Evolutionary conservation across 257 asterid species (phyloP), one percentile per base, ranked within the genome.

Genomic region (Salvia rosmarinus): DNA sequence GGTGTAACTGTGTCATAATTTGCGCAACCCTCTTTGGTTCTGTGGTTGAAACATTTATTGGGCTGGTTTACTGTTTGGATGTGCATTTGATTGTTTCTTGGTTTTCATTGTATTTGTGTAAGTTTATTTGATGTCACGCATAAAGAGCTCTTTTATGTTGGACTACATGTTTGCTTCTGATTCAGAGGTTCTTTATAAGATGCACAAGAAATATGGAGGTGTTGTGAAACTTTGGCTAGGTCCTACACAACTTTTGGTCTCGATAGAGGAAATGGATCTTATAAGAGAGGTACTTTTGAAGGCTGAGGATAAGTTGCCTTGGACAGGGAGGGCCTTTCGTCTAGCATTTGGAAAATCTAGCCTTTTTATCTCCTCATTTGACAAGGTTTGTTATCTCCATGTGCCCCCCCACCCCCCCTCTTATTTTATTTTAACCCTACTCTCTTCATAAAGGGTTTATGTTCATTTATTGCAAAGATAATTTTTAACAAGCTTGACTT

Each of bases 271-370:
- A 51, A 37, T 55, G 21, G 81, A 83, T 54, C 84, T 83, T 71
- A 77, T 77, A 59, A 35, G 69, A 72, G 87, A 83, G 56, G 84
- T 83, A 51, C 80, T 83, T 49, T 21, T 20, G 43, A 80, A 80
- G 81, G 83, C 82, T 8, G 81, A 67, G 64, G 87, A 83, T 62
- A 83, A 83, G 81, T 75, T 74, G 74, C 82, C 87, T 23, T 75
- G 80, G 81, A 83, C 81, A 30, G 87, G 84, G 61, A 74, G 64
- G 75, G 82, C 87, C 23, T 71, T 74, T 55, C 64, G 68, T 73
- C 72, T 75, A 4, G 77, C 77, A 44, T 79, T 79, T 75, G 79
- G 84, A 58, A 65, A 51, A 56, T 75, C 81, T 23, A 76, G 70
- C 68, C 61, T 73, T 44, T 79, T 79, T 52, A 19, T 64, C 67